These are phyloP conservation scores for Leccinum sublutescens DNA, from an alignment of 768 basidiomycete genomes.

Conservation along the genomic window DNA sequence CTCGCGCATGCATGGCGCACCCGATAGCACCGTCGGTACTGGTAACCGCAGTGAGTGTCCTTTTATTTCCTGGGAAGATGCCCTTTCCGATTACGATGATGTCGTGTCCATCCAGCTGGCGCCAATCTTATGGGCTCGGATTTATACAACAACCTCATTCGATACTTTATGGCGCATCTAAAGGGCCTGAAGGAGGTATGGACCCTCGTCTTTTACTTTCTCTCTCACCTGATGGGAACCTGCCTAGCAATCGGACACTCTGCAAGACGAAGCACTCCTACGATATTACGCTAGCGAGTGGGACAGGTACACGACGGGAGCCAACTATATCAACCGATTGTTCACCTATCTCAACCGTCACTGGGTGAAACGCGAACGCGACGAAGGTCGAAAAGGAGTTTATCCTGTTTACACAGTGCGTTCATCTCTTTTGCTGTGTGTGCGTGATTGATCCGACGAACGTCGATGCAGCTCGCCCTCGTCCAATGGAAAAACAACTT, in stretches of 20 bases:
- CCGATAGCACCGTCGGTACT: slow-evolving; percentile 33
- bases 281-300: slow-evolving; percentile 92
- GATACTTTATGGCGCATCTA: slow-evolving; percentile 86
- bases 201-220: slow-evolving; percentile 23
- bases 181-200: slow-evolving; percentile 60
- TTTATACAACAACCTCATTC: slow-evolving; percentile 91
- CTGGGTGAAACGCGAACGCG: slow-evolving; percentile 98
- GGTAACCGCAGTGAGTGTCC: slow-evolving; percentile 56
- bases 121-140: slow-evolving; percentile 97
- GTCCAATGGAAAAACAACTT: slow-evolving; percentile 95
- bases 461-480: slow-evolving; percentile 67
- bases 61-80: slow-evolving; percentile 20
- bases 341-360: slow-evolving; percentile 99
- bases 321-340: slow-evolving; percentile 94
- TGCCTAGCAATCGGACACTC: slow-evolving; percentile 65
- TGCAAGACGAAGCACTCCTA: slow-evolving; percentile 86
- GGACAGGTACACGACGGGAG: slow-evolving; percentile 96
- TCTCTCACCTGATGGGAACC: slow-evolving; percentile 14
- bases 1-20: slow-evolving; percentile 65
- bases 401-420: slow-evolving; percentile 95
- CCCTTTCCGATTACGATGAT: slow-evolving; percentile 21
- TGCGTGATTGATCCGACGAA: slow-evolving; percentile 3
- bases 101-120: slow-evolving; percentile 53
- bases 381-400: slow-evolving; percentile 92
- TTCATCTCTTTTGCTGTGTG: slow-evolving; percentile 12